These are phyloP conservation scores for Amanita polypyramis DNA, from an alignment of 768 basidiomycete genomes.

Conservation along the genomic window DNA sequence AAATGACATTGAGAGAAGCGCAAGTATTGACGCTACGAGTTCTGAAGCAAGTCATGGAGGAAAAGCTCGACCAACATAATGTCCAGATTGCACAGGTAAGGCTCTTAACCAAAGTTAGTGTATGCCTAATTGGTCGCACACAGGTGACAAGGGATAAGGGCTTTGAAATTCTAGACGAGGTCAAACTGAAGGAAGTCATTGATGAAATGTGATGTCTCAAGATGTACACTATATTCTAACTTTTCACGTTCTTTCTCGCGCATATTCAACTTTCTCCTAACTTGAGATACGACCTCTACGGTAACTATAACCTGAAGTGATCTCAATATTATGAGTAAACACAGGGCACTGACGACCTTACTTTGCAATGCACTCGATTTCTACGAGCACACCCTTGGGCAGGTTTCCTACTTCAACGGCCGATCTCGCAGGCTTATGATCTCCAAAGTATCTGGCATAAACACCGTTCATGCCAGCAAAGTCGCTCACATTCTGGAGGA, in stretches of 20 bases:
- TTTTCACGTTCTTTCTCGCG: no score
- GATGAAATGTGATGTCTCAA: conserved; percentile 57
- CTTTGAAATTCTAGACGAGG: conserved; percentile 86
- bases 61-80: conserved; percentile 97
- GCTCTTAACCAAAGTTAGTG: conserved; percentile 12
- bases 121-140: not conserved
- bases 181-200: conserved; percentile 71
- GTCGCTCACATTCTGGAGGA: conserved; percentile 88
- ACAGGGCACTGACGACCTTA: conserved; percentile 18
- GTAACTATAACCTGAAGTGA: conserved; percentile 11
- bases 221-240: no score
- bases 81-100: conserved; percentile 88
- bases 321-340: not conserved
- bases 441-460: conserved; percentile 78
- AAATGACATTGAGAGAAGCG: conserved; percentile 86
- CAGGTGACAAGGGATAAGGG: conserved; percentile 66
- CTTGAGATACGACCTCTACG: conserved; percentile 13
- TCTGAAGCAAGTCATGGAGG: conserved; percentile 99
- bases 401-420: conserved; percentile 84
- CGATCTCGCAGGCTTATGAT: conserved; percentile 88
- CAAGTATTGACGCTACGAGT: conserved; percentile 72
- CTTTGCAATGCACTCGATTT: conserved; percentile 87
- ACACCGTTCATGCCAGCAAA: conserved; percentile 75
- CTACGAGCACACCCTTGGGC: conserved; percentile 85
- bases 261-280: not conserved